Evolutionary conservation across 768 basidiomycete genomes (phyloP).

Genomic region (Amanita subjunquillea): DNA sequence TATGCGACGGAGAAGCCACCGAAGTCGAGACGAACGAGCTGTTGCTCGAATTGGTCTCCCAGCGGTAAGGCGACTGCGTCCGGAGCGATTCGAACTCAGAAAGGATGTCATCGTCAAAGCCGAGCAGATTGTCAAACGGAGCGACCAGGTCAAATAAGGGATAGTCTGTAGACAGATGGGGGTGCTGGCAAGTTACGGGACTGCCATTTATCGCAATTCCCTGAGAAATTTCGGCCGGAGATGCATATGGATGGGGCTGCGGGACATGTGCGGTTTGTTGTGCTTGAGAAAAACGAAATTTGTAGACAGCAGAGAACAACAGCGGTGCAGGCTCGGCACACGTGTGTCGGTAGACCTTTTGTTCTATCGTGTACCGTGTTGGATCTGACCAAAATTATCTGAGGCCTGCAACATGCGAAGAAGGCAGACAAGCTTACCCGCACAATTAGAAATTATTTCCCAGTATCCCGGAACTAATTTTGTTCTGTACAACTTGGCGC

Average conservation of each 20-base stretch:
- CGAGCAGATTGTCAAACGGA: not conserved
- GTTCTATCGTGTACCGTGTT: conserved; percentile 53
- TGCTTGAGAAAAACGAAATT: conserved; percentile 22
- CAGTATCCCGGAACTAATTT: conserved; percentile 56
- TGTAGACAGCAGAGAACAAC: conserved; percentile 50
- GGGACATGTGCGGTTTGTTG: not conserved
- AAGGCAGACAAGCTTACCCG: conserved; percentile 30
- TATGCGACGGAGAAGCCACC: not conserved
- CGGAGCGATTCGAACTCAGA: not conserved
- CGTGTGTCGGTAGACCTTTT: conserved; percentile 41
- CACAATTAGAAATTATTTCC: conserved; percentile 42
- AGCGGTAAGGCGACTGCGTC: not conserved
- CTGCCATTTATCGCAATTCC: no score
- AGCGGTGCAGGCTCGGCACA: conserved; percentile 15
- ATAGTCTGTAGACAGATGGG: not conserved
- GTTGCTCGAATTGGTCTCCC: not conserved
- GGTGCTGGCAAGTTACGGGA: not conserved
- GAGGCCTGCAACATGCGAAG: not conserved
- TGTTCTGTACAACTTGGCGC: conserved; percentile 45
- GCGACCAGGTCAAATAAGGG: not conserved
- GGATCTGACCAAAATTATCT: conserved; percentile 35
- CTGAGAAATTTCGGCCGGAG: not conserved
- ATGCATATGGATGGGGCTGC: not conserved
- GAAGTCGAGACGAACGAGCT: not conserved
- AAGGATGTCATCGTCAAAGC: not conserved